Evolutionary conservation across 2,329 filamentous ascomycete genomes (phyloP).

Genomic region (Pseudocercospora musae): DNA sequence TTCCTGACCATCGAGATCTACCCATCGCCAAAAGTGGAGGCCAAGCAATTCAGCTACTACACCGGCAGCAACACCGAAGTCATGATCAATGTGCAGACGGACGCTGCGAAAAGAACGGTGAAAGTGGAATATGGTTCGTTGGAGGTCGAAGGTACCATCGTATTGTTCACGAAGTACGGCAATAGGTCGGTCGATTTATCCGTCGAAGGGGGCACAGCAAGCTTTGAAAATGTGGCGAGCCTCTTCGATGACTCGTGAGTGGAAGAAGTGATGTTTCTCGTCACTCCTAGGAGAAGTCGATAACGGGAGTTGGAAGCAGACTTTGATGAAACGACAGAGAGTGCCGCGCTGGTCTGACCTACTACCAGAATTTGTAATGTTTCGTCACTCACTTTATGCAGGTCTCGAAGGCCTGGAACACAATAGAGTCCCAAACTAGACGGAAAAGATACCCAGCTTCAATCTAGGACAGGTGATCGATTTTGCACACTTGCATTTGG

Average conservation of each 20-base stretch:
- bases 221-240: not conserved
- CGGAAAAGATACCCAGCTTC: too few relatives aligned
- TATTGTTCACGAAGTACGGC: not conserved
- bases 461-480: too few relatives aligned
- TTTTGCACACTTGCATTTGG: too few relatives aligned
- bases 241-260: not conserved
- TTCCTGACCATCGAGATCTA: conserved; percentile 34
- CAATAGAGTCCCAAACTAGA: not conserved
- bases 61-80: conserved; percentile 20
- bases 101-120: not conserved
- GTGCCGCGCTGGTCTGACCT: too few relatives aligned
- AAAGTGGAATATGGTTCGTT: not conserved
- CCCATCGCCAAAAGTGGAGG: conserved; percentile 31
- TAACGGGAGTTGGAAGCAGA: not conserved
- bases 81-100: not conserved
- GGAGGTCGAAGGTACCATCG: not conserved
- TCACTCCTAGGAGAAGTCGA: not conserved
- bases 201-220: not conserved
- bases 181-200: not conserved
- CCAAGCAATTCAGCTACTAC: conserved; percentile 29
- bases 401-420: not conserved
- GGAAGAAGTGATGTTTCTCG: not conserved
- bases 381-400: not conserved
- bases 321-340: not conserved
- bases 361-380: not conserved